Conservation (phyloP, 768 basidiomycete genomes). For the Pulveroboletus sp. region DNA sequence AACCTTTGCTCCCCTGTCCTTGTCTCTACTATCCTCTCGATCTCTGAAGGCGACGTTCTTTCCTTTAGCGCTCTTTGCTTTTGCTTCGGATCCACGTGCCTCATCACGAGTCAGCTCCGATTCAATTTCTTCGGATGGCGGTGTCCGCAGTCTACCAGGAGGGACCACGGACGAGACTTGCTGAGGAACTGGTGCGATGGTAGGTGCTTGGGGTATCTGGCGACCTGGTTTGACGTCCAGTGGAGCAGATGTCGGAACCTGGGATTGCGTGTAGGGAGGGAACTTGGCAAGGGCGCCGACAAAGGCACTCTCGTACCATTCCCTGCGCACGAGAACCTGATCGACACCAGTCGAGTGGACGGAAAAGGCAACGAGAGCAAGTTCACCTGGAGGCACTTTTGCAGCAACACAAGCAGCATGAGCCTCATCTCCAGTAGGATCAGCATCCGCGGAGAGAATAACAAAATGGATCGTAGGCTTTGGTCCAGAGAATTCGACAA, state of each 20-base stretch:
- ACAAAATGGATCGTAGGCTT: conserved; percentile 88
- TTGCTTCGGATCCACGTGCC: conserved; percentile 43
- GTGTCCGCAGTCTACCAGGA: conserved; percentile 53
- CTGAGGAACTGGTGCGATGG: conserved; percentile 10
- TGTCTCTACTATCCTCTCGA: conserved; percentile 46
- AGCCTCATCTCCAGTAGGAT: conserved; percentile 77
- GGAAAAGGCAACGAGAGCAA: conserved; percentile 81
- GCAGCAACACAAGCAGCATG: conserved; percentile 81
- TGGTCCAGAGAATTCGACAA: conserved; percentile 76
- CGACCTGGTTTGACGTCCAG: conserved; percentile 24
- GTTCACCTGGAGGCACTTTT: conserved; percentile 67
- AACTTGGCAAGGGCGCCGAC: conserved; percentile 53
- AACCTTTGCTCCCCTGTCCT: conserved; percentile 26
- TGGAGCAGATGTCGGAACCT: conserved; percentile 21
- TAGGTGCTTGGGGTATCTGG: conserved; percentile 28
- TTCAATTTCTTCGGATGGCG: conserved; percentile 72
- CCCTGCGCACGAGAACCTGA: conserved; percentile 79
- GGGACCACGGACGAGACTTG: conserved; percentile 22
- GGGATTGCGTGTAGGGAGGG: conserved; percentile 42
- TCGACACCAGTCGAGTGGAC: conserved; percentile 90
- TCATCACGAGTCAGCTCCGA: conserved; percentile 61
- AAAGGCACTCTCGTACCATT: conserved; percentile 77
- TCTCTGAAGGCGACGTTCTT: conserved; percentile 64
- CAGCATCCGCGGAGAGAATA: conserved; percentile 78
- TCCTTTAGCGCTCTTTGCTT: conserved; percentile 44